Percentiles rank a stretch among this genome's conserved stretches.
phyloP scores from a whole-genome alignment of 495 filamentous ascomycete genomes.

The Neurospora sp. region DNA sequence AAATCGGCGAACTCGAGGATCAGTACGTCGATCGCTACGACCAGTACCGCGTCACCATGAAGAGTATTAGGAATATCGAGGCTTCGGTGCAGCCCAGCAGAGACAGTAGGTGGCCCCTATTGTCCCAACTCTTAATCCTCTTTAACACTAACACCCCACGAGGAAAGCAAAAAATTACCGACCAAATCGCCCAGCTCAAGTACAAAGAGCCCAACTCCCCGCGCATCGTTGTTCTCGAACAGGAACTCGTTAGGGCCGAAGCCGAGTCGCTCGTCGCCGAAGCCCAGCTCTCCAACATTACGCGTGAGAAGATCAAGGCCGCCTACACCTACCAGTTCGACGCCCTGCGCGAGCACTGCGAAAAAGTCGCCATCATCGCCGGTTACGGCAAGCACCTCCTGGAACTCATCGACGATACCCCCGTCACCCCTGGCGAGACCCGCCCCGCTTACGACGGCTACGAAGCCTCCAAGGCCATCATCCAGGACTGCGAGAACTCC shows the following conservation, averaged over 20 bases:
- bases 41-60: slow-evolving; percentile 97
- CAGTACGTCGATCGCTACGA: slow-evolving; percentile 97
- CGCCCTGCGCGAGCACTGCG: slow-evolving; percentile 92
- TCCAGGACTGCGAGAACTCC: slow-evolving; percentile 96
- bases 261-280: slow-evolving; percentile 97
- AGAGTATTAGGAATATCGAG: slow-evolving; percentile 98
- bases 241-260: slow-evolving; percentile 96
- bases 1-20: slow-evolving; percentile 97
- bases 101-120: slow-evolving; percentile 57
- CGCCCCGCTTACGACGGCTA: slow-evolving; percentile 95
- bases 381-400: slow-evolving; percentile 95
- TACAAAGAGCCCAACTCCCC: slow-evolving; percentile 99
- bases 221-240: slow-evolving; percentile 93
- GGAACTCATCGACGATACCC: slow-evolving; percentile 90
- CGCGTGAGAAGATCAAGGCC: slow-evolving; percentile 96
- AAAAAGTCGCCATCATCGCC: slow-evolving; percentile 96
- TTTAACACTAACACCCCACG: slow-evolving; percentile 5
- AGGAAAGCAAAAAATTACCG: slow-evolving; percentile 99
- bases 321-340: slow-evolving; percentile 99
- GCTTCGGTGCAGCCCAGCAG: slow-evolving; percentile 95
- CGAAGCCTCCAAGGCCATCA: slow-evolving; percentile 96
- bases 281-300: slow-evolving; percentile 97
- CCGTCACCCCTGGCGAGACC: slow-evolving; percentile 94
- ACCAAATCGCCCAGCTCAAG: slow-evolving; percentile 96
- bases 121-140: background rate